phyloP scores from a whole-genome alignment of 352 stramenopile genomes.

The Phytophthora ramorum region DNA sequence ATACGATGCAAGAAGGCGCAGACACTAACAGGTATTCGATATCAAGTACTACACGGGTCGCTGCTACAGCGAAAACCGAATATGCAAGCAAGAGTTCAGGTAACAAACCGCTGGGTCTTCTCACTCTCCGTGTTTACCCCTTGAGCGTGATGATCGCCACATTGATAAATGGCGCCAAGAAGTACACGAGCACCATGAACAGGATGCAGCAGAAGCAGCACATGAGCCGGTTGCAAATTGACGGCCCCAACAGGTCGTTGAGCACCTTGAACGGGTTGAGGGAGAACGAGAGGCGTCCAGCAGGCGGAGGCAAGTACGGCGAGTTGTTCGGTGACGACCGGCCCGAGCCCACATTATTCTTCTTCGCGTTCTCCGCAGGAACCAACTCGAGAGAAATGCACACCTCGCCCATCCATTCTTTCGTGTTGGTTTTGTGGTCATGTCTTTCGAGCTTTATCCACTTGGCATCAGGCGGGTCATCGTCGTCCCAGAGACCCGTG shows the following conservation, averaged over 20 bases:
- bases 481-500: conserved; percentile 86
- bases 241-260: conserved; percentile 86
- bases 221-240: conserved; percentile 85
- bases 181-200: conserved; percentile 89
- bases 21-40: conserved; percentile 30
- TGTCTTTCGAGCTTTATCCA: conserved; percentile 86
- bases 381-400: conserved; percentile 91
- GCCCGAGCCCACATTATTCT: conserved; percentile 81
- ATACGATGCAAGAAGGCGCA: neutral
- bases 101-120: conserved; percentile 7
- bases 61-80: conserved; percentile 14
- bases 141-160: conserved; percentile 80
- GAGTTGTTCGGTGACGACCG: conserved; percentile 93
- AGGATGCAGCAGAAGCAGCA: conserved; percentile 88
- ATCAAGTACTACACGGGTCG: conserved; percentile 26
- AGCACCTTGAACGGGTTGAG: conserved; percentile 93
- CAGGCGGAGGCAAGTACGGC: conserved; percentile 91
- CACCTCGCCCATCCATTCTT: conserved; percentile 88
- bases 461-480: conserved; percentile 81
- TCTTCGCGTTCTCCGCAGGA: conserved; percentile 84
- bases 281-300: conserved; percentile 90
- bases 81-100: conserved; percentile 13
- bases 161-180: conserved; percentile 88
- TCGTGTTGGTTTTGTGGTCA: conserved; percentile 84
- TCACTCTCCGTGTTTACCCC: conserved; percentile 21